Conservation (phyloP, 352 stramenopile species). For the Globisporangium apiculatum region DNA sequence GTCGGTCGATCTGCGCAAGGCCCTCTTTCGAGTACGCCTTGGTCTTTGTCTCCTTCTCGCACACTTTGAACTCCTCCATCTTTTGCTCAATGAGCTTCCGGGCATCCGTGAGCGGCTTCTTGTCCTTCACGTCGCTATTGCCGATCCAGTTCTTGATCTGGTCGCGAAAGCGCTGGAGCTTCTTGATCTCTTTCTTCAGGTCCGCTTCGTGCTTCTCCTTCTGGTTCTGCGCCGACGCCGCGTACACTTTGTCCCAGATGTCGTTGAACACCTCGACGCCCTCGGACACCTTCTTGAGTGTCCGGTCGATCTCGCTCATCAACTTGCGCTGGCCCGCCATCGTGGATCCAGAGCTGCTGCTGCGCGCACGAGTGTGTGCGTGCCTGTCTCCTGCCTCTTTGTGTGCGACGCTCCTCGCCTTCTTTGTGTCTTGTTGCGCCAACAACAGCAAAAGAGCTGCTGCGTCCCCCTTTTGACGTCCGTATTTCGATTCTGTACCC, state of each 20-base stretch:
- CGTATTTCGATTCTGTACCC: no score
- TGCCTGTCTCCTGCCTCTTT: neutral
- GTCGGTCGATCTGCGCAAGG: conserved; percentile 89
- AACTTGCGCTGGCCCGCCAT: conserved; percentile 85
- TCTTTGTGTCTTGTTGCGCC: no score
- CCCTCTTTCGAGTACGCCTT: conserved; percentile 99
- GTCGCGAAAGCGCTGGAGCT: conserved; percentile 97
- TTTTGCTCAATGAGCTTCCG: conserved; percentile 96
- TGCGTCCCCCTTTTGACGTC: neutral
- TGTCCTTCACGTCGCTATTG: conserved; percentile 98
- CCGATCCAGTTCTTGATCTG: conserved; percentile 99
- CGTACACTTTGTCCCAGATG: conserved; percentile 99
- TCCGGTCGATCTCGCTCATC: conserved; percentile 96
- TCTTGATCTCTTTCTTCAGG: conserved; percentile 99
- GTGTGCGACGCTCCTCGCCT: neutral
- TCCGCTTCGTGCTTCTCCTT: conserved; percentile 99
- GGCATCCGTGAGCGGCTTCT: conserved; percentile 82
- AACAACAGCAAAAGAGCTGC: neutral
- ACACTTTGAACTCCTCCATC: conserved; percentile 99
- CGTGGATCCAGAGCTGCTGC: neutral
- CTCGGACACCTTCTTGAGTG: conserved; percentile 99
- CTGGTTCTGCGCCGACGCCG: conserved; percentile 93
- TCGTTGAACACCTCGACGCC: conserved; percentile 98
- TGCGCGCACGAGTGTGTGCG: no score
- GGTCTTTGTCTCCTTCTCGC: conserved; percentile 99